phyloP scores from a whole-genome alignment of 2,329 filamentous ascomycete species.

The Colletotrichum sp. region DNA sequence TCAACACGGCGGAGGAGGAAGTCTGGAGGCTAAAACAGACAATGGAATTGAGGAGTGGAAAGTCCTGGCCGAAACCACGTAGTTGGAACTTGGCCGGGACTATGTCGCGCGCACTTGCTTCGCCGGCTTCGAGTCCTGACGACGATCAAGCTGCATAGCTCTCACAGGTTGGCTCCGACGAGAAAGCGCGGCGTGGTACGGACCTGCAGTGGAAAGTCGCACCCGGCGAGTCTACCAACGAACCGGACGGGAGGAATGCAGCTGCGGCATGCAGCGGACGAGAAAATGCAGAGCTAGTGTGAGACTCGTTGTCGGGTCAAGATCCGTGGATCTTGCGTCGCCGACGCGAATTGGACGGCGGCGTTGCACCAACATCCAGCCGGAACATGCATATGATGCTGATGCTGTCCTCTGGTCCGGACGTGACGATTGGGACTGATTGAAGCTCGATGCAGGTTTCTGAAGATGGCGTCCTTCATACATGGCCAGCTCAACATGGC shows the following conservation, averaged over 20 bases:
- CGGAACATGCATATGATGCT: neutral
- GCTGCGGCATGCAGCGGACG: constrained; percentile 4
- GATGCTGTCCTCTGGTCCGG: constrained; percentile 3
- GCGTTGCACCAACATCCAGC: neutral
- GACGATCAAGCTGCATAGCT: constrained; percentile 7
- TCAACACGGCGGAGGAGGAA: neutral
- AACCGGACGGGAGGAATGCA: constrained; percentile 17
- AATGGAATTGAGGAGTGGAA: neutral
- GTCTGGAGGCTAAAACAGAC: neutral
- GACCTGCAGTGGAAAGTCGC: constrained; percentile 19
- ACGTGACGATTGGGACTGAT: neutral
- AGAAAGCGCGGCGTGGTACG: constrained; percentile 12
- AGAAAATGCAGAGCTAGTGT: neutral
- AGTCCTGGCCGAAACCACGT: constrained; percentile 2
- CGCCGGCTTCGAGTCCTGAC: neutral
- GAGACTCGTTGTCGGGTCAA: constrained; percentile 4
- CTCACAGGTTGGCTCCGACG: neutral
- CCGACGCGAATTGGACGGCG: constrained; percentile 4
- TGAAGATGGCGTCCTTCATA: neutral
- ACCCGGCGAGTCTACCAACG: constrained; percentile 18
- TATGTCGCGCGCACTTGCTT: neutral
- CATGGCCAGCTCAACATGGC: neutral
- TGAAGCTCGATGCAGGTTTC: neutral
- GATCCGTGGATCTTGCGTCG: constrained; percentile 12
- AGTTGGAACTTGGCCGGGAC: neutral